Percentiles rank a stretch among this genome's conserved stretches.
Evolutionary conservation across 108 stramenopile species (phyloP).

Genomic region (Discostella pseudostelligera): DNA sequence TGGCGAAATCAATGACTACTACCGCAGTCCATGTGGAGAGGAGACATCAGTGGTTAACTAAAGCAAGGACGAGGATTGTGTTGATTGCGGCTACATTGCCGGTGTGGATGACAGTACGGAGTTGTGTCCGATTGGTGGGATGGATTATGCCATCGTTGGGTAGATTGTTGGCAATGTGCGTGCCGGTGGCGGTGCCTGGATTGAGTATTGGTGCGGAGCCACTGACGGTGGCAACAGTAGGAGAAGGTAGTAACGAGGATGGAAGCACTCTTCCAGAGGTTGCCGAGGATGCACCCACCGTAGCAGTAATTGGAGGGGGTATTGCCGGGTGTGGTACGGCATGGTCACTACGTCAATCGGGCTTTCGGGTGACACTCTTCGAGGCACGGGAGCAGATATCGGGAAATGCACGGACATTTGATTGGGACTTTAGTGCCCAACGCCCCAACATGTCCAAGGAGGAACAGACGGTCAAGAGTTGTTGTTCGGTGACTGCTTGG

Average conservation of each 20-base stretch:
- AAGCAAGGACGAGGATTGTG: constrained; percentile 37
- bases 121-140: constrained; percentile 33
- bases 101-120: constrained; percentile 47
- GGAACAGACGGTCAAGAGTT: constrained; percentile 50
- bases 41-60: constrained; percentile 26
- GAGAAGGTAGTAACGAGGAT: not conserved
- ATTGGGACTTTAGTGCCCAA: constrained; percentile 47
- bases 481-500: constrained; percentile 58
- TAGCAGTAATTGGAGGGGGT: constrained; percentile 65
- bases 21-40: constrained; percentile 40
- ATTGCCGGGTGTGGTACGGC: constrained; percentile 62
- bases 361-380: constrained; percentile 47
- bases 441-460: constrained; percentile 22
- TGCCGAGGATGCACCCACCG: constrained; percentile 25
- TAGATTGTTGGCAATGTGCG: constrained; percentile 30
- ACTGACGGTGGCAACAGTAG: constrained; percentile 7
- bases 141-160: constrained; percentile 36
- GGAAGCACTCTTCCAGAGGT: too few relatives aligned
- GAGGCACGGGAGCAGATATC: constrained; percentile 51
- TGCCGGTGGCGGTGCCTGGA: constrained; percentile 51
- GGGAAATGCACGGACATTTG: constrained; percentile 63
- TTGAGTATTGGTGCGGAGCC: constrained; percentile 50
- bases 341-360: constrained; percentile 53
- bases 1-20: constrained; percentile 13
- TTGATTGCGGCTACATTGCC: constrained; percentile 44